Percentiles rank a stretch among this genome's conserved stretches.
Evolutionary conservation across 306 rosid species (phyloP).

Genomic region (Cicer yamashitae): DNA sequence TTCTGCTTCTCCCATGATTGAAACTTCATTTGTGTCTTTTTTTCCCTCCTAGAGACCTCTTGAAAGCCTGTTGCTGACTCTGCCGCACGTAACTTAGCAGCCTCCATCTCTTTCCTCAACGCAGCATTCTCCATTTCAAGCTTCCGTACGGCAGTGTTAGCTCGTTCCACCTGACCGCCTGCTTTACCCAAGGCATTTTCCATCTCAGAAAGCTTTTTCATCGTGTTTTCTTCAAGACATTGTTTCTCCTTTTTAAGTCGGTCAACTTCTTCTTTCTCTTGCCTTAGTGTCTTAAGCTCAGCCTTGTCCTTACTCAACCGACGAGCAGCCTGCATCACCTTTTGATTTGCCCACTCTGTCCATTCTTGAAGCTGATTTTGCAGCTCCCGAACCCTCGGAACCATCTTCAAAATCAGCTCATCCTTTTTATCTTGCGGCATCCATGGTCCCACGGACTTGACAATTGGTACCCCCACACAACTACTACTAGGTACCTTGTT

Average conservation of each 20-base stretch:
- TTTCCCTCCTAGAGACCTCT: conserved; percentile 83
- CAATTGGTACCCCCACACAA: conserved; percentile 61
- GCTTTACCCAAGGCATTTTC: conserved; percentile 85
- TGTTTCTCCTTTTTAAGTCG: conserved; percentile 85
- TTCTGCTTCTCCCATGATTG: conserved; percentile 89
- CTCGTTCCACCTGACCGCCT: conserved; percentile 82
- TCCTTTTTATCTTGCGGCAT: conserved; percentile 78
- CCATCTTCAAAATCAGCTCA: conserved; percentile 76
- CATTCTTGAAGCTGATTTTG: conserved; percentile 87
- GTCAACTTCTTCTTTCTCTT: conserved; percentile 91
- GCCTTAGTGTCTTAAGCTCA: conserved; percentile 75
- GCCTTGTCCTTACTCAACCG: conserved; percentile 86
- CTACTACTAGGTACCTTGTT: conserved; percentile 51
- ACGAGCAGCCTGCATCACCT: conserved; percentile 96
- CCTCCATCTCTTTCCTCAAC: conserved; percentile 86
- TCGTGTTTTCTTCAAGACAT: conserved; percentile 76
- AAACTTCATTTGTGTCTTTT: conserved; percentile 63
- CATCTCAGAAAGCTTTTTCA: conserved; percentile 92
- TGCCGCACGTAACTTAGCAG: conserved; percentile 67
- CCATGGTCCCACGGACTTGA: conserved; percentile 67
- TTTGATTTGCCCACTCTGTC: conserved; percentile 97
- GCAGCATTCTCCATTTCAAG: conserved; percentile 80
- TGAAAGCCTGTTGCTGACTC: conserved; percentile 85
- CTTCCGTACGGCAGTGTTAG: conserved; percentile 75
- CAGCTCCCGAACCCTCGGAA: conserved; percentile 74